Conservation (phyloP, 371 early-diverging fungal genomes). For the Apophysomyces elegans region DNA sequence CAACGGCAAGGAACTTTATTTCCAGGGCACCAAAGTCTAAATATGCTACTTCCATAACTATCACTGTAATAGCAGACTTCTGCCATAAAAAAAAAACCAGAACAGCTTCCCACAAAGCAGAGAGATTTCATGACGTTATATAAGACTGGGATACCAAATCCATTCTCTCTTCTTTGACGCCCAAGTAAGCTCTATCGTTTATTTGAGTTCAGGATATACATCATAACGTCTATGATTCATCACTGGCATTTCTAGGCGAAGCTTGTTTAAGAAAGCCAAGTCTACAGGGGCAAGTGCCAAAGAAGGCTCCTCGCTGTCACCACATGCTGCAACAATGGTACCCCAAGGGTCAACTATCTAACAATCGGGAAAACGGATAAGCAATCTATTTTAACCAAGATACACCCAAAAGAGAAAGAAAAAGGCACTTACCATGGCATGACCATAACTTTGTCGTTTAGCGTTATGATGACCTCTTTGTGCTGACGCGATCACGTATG, state of each 20-base stretch:
- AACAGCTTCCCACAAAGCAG: too few relatives aligned
- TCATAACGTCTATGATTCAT: constrained; percentile 70
- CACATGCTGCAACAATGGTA: constrained; percentile 68
- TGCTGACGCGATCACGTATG: constrained; percentile 71
- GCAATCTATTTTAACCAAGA: neutral
- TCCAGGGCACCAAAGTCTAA: too few relatives aligned
- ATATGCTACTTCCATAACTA: too few relatives aligned
- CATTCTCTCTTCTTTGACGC: neutral
- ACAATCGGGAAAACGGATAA: neutral
- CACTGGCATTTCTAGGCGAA: constrained; percentile 80
- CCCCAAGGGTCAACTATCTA: constrained; percentile 59
- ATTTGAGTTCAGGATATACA: constrained; percentile 49
- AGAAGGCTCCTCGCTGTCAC: constrained; percentile 42
- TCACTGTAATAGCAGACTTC: too few relatives aligned
- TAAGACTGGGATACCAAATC: neutral
- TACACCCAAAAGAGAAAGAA: neutral
- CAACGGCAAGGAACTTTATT: too few relatives aligned
- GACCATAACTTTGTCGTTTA: constrained; percentile 77
- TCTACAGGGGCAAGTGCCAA: constrained; percentile 73
- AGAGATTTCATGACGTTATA: neutral
- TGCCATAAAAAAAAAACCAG: too few relatives aligned
- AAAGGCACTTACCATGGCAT: constrained; percentile 67
- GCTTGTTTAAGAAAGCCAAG: constrained; percentile 56
- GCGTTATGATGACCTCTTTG: constrained; percentile 81
- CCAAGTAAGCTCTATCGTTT: neutral